phyloP scores from a whole-genome alignment of 2,329 filamentous ascomycete species.

The Neofusicoccum ribis region DNA sequence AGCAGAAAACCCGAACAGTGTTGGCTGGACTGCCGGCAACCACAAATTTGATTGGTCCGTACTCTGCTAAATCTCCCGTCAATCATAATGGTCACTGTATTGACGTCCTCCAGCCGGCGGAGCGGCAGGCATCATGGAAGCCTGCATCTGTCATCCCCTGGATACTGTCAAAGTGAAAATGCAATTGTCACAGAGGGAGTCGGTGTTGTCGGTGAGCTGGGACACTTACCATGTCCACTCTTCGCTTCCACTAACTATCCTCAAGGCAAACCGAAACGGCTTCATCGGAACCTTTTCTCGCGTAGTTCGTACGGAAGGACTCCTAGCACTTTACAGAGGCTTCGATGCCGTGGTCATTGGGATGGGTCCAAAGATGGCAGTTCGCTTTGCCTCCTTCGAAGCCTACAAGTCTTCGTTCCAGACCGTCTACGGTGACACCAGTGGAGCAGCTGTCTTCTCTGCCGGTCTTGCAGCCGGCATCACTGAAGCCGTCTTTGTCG shows the following conservation, averaged over 20 bases:
- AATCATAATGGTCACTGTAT: neutral
- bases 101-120: neutral
- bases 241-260: neutral
- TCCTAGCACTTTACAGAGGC: neutral
- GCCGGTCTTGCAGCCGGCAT: neutral
- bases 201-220: neutral
- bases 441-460: neutral
- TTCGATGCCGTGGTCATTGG: neutral
- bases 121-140: conserved; percentile 3
- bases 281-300: neutral
- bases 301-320: neutral
- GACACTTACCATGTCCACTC: too few relatives aligned
- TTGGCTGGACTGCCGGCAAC: neutral
- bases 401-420: neutral
- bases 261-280: neutral
- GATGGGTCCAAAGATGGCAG: conserved; percentile 9
- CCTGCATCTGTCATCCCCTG: neutral
- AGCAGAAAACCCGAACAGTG: too few relatives aligned
- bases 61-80: neutral
- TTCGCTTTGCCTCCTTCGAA: neutral
- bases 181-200: neutral
- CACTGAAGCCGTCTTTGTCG: neutral
- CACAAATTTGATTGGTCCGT: neutral
- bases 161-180: conserved; percentile 1
- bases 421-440: neutral